These are phyloP conservation scores for Prunus armeniaca DNA, from an alignment of 306 rosid genomes.

Conservation along the genomic window DNA sequence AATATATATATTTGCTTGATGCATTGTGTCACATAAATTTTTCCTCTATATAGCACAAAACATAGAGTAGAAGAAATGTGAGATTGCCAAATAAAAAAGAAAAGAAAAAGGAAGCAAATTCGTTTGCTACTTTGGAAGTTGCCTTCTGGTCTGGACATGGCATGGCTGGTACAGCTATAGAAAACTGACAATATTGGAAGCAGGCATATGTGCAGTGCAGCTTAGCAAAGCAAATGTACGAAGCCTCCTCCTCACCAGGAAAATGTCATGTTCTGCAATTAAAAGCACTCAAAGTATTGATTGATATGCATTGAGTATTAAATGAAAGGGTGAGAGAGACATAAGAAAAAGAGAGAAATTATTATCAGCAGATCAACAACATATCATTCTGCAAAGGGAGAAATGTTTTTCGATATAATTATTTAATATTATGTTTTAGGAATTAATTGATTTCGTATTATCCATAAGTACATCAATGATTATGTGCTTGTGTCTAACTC, in stretches of 20 bases:
- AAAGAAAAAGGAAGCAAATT: too few species aligned
- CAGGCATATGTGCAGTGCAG: not conserved
- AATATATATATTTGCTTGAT: too few species aligned
- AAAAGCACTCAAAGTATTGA: not conserved
- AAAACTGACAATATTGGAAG: conserved; percentile 12
- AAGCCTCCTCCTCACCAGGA: not conserved
- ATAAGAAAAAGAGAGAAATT: too few species aligned
- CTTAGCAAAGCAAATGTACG: conserved; percentile 6
- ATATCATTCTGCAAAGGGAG: too few species aligned
- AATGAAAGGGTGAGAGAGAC: not conserved
- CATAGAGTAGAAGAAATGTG: too few species aligned
- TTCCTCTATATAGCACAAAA: too few species aligned
- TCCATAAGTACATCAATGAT: not conserved
- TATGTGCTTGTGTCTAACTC: not conserved
- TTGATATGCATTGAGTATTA: not conserved
- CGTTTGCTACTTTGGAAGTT: too few species aligned
- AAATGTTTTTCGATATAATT: too few species aligned
- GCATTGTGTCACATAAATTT: too few species aligned
- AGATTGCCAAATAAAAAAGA: too few species aligned
- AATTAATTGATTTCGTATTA: not conserved
- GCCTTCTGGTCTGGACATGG: not conserved
- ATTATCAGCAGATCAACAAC: too few species aligned
- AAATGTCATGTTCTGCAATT: conserved; percentile 3
- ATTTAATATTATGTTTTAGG: too few species aligned
- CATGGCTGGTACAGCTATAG: not conserved